Percentiles rank a stretch among this genome's conserved stretches.
Evolutionary conservation across 2,329 filamentous ascomycete genomes (phyloP).

Genomic region (Phyllachora maydis): DNA sequence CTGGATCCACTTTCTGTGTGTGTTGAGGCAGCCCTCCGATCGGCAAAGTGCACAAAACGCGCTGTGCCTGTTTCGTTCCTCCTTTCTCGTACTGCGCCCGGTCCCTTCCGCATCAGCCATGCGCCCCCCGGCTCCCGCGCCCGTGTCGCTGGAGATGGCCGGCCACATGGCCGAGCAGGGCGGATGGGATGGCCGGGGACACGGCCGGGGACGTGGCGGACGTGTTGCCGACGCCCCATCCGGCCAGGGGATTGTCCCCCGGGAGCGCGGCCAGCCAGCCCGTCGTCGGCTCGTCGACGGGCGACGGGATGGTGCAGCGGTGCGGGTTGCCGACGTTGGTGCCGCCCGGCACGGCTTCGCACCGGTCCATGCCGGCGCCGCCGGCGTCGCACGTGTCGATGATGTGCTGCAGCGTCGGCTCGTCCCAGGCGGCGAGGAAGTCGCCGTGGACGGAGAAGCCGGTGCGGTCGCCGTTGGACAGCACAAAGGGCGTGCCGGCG

Average conservation of each 20-base stretch:
- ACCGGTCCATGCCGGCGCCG: conserved; percentile 38
- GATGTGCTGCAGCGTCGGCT: conserved; percentile 39
- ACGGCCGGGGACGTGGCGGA: conserved; percentile 2
- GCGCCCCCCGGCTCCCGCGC: too few relatives aligned
- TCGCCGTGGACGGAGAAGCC: conserved; percentile 53
- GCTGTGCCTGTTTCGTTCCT: too few relatives aligned
- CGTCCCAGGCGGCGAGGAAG: conserved; percentile 56
- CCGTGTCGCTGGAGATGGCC: too few relatives aligned
- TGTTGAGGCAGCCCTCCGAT: too few relatives aligned
- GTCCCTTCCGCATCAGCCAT: too few relatives aligned
- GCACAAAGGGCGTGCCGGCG: conserved; percentile 42
- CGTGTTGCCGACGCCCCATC: conserved; percentile 14
- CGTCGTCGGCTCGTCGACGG: conserved; percentile 21
- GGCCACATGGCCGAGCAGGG: too few relatives aligned
- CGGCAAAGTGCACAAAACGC: too few relatives aligned
- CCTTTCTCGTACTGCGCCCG: too few relatives aligned
- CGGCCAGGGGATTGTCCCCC: conserved; percentile 30
- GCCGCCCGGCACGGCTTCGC: conserved; percentile 32
- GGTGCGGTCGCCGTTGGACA: conserved; percentile 47
- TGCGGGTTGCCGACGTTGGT: conserved; percentile 22
- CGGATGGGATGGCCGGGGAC: too few relatives aligned
- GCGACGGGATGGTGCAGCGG: conserved; percentile 27
- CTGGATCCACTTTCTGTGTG: too few relatives aligned
- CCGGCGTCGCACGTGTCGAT: conserved; percentile 45
- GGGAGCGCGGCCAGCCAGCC: conserved; percentile 26